Evolutionary conservation across 768 basidiomycete species (phyloP).

Genomic region (Termitomyces sp.): DNA sequence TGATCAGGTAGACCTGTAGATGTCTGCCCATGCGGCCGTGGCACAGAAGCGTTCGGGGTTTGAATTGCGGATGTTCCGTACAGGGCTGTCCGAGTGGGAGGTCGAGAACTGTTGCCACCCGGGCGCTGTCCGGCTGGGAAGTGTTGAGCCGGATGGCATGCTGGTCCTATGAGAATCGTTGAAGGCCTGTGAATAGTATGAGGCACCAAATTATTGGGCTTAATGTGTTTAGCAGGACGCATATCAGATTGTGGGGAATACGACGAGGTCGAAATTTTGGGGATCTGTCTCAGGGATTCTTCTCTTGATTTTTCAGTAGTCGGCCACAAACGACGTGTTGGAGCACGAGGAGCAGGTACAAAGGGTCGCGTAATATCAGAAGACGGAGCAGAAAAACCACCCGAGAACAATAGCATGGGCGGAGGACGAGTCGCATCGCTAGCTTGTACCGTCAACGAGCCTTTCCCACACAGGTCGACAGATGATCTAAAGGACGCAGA

Average conservation of each 20-base stretch:
- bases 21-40: not conserved
- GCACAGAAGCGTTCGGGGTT: not conserved
- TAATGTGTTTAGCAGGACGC: not conserved
- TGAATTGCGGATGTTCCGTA: not conserved
- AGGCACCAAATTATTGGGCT: not conserved
- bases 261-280: not conserved
- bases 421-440: not conserved
- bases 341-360: not conserved
- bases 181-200: not conserved
- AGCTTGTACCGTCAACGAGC: not conserved
- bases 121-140: not conserved
- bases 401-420: not conserved
- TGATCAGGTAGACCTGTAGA: not conserved
- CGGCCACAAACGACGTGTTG: not conserved
- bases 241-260: not conserved
- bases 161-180: not conserved
- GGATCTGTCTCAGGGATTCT: not conserved
- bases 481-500: not conserved
- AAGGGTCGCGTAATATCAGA: not conserved
- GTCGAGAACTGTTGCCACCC: not conserved
- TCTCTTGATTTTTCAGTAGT: not conserved
- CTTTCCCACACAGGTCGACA: not conserved
- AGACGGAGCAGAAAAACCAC: not conserved
- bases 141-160: not conserved
- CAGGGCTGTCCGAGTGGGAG: not conserved